Percentiles rank a stretch among this genome's conserved stretches.
These are phyloP conservation scores for Celoporthe dispersa DNA, from an alignment of 2,329 filamentous ascomycete genomes.

Conservation along the genomic window DNA sequence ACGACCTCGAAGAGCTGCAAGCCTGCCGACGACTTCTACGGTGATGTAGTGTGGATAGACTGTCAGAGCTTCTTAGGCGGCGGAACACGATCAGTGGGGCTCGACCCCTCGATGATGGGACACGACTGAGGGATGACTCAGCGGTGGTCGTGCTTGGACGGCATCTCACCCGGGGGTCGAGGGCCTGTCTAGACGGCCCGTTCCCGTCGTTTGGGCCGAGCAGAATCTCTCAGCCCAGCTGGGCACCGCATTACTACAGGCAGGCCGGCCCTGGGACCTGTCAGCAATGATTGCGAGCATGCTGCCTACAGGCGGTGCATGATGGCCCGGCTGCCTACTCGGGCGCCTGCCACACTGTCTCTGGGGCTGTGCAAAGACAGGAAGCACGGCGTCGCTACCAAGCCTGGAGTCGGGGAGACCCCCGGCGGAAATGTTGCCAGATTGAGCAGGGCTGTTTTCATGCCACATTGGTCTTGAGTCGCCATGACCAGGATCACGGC, in stretches of 20 bases:
- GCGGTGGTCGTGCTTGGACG: background rate
- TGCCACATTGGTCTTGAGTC: background rate
- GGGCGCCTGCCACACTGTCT: constrained; percentile 1
- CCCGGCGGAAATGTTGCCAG: background rate
- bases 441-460: background rate
- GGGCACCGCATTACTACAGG: background rate
- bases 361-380: constrained; percentile 12
- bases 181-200: background rate
- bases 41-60: background rate
- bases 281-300: background rate
- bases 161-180: background rate
- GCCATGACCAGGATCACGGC: background rate
- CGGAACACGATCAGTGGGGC: background rate
- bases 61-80: background rate
- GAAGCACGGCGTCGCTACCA: constrained; percentile 12
- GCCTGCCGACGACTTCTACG: background rate
- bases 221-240: background rate
- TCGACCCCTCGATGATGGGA: background rate
- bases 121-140: constrained; percentile 7
- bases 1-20: background rate
- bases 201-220: constrained; percentile 7
- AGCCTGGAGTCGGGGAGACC: background rate
- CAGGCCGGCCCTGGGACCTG: background rate
- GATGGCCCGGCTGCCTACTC: background rate
- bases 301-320: constrained; percentile 2